Base-by-base conservation (phyloP, 345 rosid species). In the Linum usitatissimum region DNA sequence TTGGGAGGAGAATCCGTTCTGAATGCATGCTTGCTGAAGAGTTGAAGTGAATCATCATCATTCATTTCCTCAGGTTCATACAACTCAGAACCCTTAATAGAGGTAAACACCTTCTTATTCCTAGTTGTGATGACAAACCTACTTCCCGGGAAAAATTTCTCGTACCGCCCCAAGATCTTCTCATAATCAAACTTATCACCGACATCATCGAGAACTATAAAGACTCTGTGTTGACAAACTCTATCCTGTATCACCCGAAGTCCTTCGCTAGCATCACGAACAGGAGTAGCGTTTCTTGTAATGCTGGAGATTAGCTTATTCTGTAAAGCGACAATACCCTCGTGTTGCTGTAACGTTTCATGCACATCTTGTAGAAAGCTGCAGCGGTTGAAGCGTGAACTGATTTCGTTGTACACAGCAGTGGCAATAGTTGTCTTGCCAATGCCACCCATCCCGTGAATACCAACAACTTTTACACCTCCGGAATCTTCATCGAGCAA, bases 1-100 rank as follows among this genome's bases (percentile, higher is more conserved):
- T 18, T 6, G 10, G 3, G 18, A 17, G 67, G 68, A 3, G 13
- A 18, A n/a, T 17, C 18, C 6, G 0, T 0, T 18, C 14, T 0
- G 14, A 71, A 71, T 7, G 79, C 76, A 42, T 61, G 62, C 48
- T 0, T 0, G 34, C 64, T 5, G 14, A 74, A 66, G 56, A 74
- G 71, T 15, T 61, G 9, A 20, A 4, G 51, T 15, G 51, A 45
- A 45, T 45, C 15, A 15, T 45, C 51, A 9, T 9, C 51, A 45
- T 15, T 45, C 51, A 45, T 45, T 45, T 45, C 51, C 51, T 45
- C 51, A 45, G 51, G 51, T 45, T 45, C 51, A 45, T 45, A 45
- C 17, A 45, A 15, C 51, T 45, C 17, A 12, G 15, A 45, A 4
- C 17, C 51, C 51, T 45, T 45, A 10, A 15, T 45, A 10, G 51